Conservation (phyloP, 2,329 filamentous ascomycete species). For the Sclerotinia glacialis region DNA sequence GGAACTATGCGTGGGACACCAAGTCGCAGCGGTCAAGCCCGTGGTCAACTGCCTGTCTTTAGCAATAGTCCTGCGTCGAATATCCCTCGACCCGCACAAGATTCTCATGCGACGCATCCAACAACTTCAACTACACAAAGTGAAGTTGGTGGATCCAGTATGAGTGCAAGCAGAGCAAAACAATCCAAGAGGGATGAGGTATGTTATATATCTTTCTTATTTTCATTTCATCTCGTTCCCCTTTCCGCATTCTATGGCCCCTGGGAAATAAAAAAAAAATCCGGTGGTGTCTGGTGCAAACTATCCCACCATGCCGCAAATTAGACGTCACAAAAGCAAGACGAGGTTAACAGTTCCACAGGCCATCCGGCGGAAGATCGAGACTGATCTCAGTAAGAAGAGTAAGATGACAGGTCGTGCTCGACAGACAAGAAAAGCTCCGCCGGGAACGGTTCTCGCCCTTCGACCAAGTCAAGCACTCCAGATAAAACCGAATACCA, state of each 20-base stretch:
- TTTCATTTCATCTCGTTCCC: not conserved
- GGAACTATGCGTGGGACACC: conserved; percentile 68
- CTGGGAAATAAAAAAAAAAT: not conserved
- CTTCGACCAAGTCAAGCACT: conserved; percentile 93
- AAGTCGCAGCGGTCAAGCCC: conserved; percentile 53
- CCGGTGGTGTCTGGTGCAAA: not conserved
- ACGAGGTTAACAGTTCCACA: conserved; percentile 42
- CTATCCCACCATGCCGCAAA: conserved; percentile 20
- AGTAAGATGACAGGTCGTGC: conserved; percentile 76
- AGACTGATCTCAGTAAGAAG: conserved; percentile 97
- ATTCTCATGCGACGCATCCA: conserved; percentile 47
- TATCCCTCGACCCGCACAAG: conserved; percentile 71
- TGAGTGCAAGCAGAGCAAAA: conserved; percentile 93
- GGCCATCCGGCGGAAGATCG: conserved; percentile 96
- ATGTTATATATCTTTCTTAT: conserved; percentile 41
- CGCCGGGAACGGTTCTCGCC: conserved; percentile 91
- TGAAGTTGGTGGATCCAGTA: conserved; percentile 55
- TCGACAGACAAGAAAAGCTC: conserved; percentile 85
- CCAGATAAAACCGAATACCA: conserved; percentile 94
- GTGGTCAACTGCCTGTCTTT: conserved; percentile 56
- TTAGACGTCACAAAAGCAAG: conserved; percentile 19
- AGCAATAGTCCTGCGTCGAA: conserved; percentile 61
- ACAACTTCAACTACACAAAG: conserved; percentile 48
- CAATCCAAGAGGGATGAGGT: conserved; percentile 99
- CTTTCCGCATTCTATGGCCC: not conserved